Evolutionary conservation across 2,329 filamentous ascomycete genomes (phyloP).

Genomic region (Furcasterigmium sp.): DNA sequence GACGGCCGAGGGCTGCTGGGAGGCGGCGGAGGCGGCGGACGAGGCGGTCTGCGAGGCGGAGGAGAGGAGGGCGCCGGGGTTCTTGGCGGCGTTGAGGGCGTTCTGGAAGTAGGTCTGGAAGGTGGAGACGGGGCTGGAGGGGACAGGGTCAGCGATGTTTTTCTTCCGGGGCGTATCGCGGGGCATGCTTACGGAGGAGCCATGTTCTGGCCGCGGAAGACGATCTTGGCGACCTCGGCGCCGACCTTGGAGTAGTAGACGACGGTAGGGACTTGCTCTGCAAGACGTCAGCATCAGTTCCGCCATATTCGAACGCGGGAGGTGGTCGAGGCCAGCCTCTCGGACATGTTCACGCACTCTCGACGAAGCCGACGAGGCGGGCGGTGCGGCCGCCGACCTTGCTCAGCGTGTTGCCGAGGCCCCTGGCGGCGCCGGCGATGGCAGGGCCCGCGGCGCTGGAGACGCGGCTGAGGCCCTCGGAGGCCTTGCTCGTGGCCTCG

Average conservation of each 20-base stretch:
- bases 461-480: slow-evolving; percentile 78
- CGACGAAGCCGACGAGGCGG: slow-evolving; percentile 69
- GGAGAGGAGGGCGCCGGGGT: slow-evolving; percentile 57
- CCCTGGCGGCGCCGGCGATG: slow-evolving; percentile 66
- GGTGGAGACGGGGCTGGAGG: slow-evolving; percentile 63
- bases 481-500: slow-evolving; percentile 59
- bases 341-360: slow-evolving; percentile 88
- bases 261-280: slow-evolving; percentile 60
- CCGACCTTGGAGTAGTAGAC: slow-evolving; percentile 90
- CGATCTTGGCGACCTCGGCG: slow-evolving; percentile 80
- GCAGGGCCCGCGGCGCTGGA: slow-evolving; percentile 74
- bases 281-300: background rate
- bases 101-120: slow-evolving; percentile 86
- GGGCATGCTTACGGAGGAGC: slow-evolving; percentile 76
- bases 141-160: slow-evolving; percentile 3
- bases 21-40: slow-evolving; percentile 50
- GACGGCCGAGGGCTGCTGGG: slow-evolving; percentile 30
- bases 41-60: slow-evolving; percentile 52
- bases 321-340: too few relatives aligned
- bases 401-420: slow-evolving; percentile 60
- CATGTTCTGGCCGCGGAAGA: slow-evolving; percentile 89
- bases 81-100: slow-evolving; percentile 63
- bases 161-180: slow-evolving; percentile 1
- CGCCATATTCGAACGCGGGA: too few relatives aligned
- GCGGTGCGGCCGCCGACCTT: slow-evolving; percentile 82